phyloP scores from a whole-genome alignment of 2,329 filamentous ascomycete genomes.

The Aureobasidium sp. region DNA sequence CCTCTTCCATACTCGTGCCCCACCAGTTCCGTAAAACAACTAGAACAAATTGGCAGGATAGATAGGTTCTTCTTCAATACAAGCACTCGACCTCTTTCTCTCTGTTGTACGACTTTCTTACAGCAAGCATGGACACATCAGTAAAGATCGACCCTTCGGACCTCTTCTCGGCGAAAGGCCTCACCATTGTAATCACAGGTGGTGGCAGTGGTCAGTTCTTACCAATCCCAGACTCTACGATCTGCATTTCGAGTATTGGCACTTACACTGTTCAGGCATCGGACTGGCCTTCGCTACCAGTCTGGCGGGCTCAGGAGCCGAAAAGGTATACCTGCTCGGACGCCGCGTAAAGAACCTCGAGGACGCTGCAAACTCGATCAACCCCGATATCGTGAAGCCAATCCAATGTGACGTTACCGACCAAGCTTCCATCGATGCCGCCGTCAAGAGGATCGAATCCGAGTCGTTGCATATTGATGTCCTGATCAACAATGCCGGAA shows the following conservation, averaged over 20 bases:
- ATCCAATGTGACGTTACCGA: slow-evolving; percentile 40
- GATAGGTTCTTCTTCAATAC: no score
- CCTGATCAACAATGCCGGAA: slow-evolving; percentile 34
- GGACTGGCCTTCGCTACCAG: slow-evolving; percentile 29
- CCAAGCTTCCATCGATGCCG: slow-evolving; percentile 34
- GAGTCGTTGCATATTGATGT: slow-evolving; percentile 45
- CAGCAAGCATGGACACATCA: slow-evolving; percentile 30
- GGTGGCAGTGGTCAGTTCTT: slow-evolving; percentile 35
- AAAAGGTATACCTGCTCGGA: slow-evolving; percentile 36
- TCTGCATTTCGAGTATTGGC: no score
- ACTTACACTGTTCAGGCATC: slow-evolving; percentile 13
- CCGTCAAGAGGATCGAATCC: slow-evolving; percentile 36
- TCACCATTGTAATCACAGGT: slow-evolving; percentile 37
- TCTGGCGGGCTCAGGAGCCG: slow-evolving; percentile 32
- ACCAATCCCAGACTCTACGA: not conserved
- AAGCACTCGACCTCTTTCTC: no score
- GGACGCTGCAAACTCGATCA: slow-evolving; percentile 30
- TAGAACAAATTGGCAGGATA: no score
- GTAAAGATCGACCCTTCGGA: slow-evolving; percentile 29
- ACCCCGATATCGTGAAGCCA: slow-evolving; percentile 31
- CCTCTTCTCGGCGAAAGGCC: slow-evolving; percentile 35
- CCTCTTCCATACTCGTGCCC: no score
- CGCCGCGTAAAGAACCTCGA: slow-evolving; percentile 33
- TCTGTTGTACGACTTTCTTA: no score
- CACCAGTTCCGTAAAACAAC: no score